Percentiles rank a stretch among this genome's conserved stretches.
Evolutionary conservation across 257 asterid genomes (phyloP).

Genomic region (Capsicum chinense): DNA sequence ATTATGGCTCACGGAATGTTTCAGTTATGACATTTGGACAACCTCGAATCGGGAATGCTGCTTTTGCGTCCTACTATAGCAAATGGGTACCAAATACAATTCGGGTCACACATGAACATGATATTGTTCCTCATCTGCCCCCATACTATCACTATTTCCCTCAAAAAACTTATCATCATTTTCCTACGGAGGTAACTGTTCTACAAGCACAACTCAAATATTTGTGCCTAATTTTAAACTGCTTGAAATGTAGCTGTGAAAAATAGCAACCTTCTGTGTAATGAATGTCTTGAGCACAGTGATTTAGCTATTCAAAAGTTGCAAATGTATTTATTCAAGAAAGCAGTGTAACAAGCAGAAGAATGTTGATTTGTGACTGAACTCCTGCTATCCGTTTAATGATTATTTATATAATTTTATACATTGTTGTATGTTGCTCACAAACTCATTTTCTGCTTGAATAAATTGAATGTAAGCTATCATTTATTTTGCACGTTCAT

Average conservation of each 20-base stretch:
- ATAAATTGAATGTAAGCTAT: neutral
- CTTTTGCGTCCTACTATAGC: constrained; percentile 72
- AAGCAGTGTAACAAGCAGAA: neutral
- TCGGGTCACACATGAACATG: constrained; percentile 84
- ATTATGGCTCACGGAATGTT: constrained; percentile 59
- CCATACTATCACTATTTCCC: constrained; percentile 76
- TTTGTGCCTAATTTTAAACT: constrained; percentile 16
- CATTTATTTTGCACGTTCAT: neutral
- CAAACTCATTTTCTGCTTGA: neutral
- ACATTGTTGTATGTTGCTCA: neutral
- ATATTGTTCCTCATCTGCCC: constrained; percentile 97
- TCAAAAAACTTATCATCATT: constrained; percentile 87
- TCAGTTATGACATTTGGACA: constrained; percentile 94
- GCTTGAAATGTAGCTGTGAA: neutral
- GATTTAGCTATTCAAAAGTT: neutral
- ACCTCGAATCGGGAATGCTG: constrained; percentile 94
- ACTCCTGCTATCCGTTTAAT: neutral
- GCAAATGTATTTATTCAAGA: neutral
- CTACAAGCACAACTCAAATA: neutral
- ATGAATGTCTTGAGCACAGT: neutral
- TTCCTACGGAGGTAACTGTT: constrained; percentile 82
- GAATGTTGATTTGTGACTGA: neutral
- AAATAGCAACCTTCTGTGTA: neutral
- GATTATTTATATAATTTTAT: constrained; percentile 5
- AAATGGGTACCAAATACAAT: constrained; percentile 72